Evolutionary conservation across 257 asterid genomes (phyloP), one percentile per base, ranked within the genome.

Genomic region (Plantago elongata): DNA sequence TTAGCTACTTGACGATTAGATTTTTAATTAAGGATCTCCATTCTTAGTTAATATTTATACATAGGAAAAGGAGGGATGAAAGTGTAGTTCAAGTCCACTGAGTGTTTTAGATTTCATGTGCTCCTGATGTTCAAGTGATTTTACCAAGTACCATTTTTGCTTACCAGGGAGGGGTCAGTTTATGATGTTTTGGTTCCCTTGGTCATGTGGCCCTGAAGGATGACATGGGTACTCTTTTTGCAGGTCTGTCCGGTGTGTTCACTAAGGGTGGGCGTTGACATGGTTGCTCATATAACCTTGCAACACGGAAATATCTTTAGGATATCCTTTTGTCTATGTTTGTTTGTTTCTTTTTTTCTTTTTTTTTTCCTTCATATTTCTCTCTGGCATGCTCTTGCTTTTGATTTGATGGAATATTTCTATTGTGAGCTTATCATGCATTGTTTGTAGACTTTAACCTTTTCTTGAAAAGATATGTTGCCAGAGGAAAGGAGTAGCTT

Each of bases 231-330:
- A 63, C 49, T 63, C 62, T 45, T 45, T 55, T 66, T 74, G 74
- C 95, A 93, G 99, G 95, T 89, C 54, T 93, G 99, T 75, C 99
- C 97, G 59, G 86, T 89, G 73, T 93, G 97, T 65, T 67, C 83
- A 54, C 71, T 81, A 82, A 82, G 94, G 84, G 97, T 89, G 81
- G 97, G 91, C 51, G 88, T 83, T 27, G 96, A 93, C 78, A 89
- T 93, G 99, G 96, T 93, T 34, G 87, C 97, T 13, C 99, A 93
- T 70, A 83, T 93, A 65, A 87, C 94, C 62, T 78, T 87, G 88
- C 96, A 87, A 54, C 99, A 93, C 46, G 91, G 94, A 60, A 89
- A 72, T 71, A 79, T 83, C 77, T 81, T 83, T 73, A 93, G 81
- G 84, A 89, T 92, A 89, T 92, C 99, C 97, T 86, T 88, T 22